Conservation (phyloP, 495 filamentous ascomycete genomes). For the Umbilicaria muhlenbergii region DNA sequence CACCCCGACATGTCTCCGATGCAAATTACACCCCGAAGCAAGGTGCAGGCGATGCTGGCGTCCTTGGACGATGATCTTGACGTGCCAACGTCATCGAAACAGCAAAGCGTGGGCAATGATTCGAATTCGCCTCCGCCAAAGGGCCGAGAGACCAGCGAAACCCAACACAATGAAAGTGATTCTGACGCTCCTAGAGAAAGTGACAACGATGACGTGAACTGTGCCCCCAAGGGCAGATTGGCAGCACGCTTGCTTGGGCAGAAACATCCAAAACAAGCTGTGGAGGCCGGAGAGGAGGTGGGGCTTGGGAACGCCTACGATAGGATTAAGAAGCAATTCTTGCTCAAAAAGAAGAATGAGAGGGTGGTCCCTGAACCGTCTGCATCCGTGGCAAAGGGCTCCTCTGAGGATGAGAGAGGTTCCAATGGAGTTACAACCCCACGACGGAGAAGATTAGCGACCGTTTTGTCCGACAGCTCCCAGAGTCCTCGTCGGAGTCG, state of each 20-base stretch:
- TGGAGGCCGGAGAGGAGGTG: conserved; percentile 1
- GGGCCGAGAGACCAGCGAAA: neutral
- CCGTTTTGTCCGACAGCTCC: too few relatives aligned
- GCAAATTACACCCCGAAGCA: conserved; percentile 47
- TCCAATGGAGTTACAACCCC: neutral
- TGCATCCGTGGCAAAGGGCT: too few relatives aligned
- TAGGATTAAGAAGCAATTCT: conserved; percentile 11
- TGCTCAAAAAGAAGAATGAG: neutral
- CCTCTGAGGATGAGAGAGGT: conserved; percentile 13
- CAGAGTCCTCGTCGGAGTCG: too few relatives aligned
- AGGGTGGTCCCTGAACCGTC: too few relatives aligned
- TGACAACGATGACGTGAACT: conserved; percentile 20
- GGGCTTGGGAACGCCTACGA: conserved; percentile 12
- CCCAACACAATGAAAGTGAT: neutral
- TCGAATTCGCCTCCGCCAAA: neutral
- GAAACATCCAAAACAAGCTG: conserved; percentile 9
- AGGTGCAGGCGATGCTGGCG: conserved; percentile 54
- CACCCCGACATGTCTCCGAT: too few relatives aligned
- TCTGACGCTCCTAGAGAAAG: conserved; percentile 1
- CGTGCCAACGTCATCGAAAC: conserved; percentile 3
- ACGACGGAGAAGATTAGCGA: neutral
- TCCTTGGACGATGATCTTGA: conserved; percentile 44
- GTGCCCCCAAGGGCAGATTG: conserved; percentile 50
- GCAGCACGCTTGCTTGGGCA: conserved; percentile 46
- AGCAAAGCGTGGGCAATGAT: neutral